Evolutionary conservation across 148 eudicot genomes (phyloP).

Genomic region (Heliamphora exappendiculata): DNA sequence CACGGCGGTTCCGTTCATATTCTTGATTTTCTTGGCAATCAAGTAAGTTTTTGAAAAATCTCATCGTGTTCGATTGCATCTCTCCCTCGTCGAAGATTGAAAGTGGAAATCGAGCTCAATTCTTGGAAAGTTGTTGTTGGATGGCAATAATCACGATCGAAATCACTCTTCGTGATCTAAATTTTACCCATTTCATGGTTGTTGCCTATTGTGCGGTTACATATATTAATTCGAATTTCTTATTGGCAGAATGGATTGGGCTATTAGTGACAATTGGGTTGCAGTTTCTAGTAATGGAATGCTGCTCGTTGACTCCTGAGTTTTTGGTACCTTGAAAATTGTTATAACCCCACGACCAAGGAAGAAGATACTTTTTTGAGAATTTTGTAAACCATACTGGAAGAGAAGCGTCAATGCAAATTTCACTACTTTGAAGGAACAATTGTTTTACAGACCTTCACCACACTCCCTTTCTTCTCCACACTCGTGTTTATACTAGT

Average conservation of each 20-base stretch:
- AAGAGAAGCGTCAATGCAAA: no score
- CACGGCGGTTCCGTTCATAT: constrained; percentile 64
- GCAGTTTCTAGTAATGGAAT: neutral
- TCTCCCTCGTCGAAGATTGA: neutral
- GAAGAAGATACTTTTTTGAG: no score
- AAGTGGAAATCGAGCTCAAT: neutral
- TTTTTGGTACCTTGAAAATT: neutral
- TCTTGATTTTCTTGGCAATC: constrained; percentile 95
- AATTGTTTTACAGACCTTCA: no score
- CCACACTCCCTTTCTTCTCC: no score
- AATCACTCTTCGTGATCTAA: neutral
- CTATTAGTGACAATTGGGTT: neutral
- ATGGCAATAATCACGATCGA: neutral
- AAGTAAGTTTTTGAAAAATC: constrained; percentile 25
- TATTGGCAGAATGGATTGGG: neutral
- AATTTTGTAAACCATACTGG: no score
- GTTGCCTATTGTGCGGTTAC: neutral
- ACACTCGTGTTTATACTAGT: no score
- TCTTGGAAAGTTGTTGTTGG: neutral
- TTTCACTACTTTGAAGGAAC: no score
- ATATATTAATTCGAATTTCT: neutral
- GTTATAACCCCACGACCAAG: no score
- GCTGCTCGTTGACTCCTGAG: neutral
- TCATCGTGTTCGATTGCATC: neutral
- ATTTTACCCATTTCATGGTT: neutral